Evolutionary conservation across 176 grass and related monocot genomes (phyloP).

Genomic region (Hordeum marinum): DNA sequence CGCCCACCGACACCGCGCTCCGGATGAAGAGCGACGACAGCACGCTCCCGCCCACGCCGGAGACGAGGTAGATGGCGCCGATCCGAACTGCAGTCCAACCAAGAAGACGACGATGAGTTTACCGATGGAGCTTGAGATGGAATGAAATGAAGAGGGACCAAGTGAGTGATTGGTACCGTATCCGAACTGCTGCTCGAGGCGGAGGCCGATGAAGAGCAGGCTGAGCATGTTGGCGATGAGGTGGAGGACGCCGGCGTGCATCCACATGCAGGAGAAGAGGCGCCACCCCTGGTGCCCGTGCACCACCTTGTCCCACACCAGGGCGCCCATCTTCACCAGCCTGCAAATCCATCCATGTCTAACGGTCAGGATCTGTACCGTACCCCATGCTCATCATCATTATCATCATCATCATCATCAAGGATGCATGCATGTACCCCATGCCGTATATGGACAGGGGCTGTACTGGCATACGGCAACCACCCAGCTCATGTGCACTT

Average conservation of each 20-base stretch:
- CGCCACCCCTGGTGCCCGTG: slow-evolving; percentile 78
- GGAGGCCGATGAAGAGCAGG: slow-evolving; percentile 82
- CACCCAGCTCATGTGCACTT: background rate
- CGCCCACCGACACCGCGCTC: slow-evolving; percentile 79
- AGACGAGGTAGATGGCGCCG: slow-evolving; percentile 60
- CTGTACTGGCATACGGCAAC: background rate
- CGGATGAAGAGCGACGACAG: slow-evolving; percentile 77
- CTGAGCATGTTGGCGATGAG: slow-evolving; percentile 88
- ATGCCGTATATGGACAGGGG: background rate
- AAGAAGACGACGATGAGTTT: too few relatives aligned
- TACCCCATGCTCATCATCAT: background rate
- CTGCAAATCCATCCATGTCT: slow-evolving; percentile 29
- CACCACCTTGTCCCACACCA: slow-evolving; percentile 81
- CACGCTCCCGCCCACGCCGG: slow-evolving; percentile 73
- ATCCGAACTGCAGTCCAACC: slow-evolving; percentile 54
- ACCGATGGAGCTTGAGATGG: too few relatives aligned
- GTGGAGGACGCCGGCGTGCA: slow-evolving; percentile 82
- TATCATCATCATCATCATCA: too few relatives aligned
- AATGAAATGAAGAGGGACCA: too few relatives aligned
- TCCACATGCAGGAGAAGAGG: slow-evolving; percentile 78
- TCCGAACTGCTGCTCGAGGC: slow-evolving; percentile 95
- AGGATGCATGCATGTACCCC: background rate
- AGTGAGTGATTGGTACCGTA: background rate
- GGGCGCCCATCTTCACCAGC: slow-evolving; percentile 77
- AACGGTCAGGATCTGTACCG: background rate